Evolutionary conservation across 2,329 filamentous ascomycete species (phyloP).

Genomic region (Nigrograna mackinnonii): DNA sequence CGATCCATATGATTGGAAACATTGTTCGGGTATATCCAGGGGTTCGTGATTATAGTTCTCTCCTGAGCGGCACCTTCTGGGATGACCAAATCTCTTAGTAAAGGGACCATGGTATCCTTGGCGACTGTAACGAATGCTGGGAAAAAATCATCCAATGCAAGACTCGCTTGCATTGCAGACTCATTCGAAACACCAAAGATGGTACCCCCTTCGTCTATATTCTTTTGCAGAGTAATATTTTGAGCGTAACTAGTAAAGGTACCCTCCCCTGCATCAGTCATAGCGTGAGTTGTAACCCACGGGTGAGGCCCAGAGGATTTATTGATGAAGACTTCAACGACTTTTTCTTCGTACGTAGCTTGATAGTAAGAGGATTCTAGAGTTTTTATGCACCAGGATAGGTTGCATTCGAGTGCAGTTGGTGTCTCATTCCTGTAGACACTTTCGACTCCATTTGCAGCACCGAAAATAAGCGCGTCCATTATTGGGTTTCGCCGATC

Average conservation of each 20-base stretch:
- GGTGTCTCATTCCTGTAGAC: constrained; percentile 16
- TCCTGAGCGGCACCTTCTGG: not conserved
- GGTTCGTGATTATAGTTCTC: constrained; percentile 11
- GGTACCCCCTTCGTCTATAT: not conserved
- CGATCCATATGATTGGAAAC: constrained; percentile 20
- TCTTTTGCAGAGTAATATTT: constrained; percentile 13
- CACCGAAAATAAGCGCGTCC: constrained; percentile 16
- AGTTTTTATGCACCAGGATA: constrained; percentile 32
- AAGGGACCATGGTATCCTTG: not conserved
- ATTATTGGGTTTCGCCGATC: constrained; percentile 16
- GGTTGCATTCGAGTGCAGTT: constrained; percentile 19
- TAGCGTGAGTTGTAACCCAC: constrained; percentile 9
- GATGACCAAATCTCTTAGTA: not conserved
- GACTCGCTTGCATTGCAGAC: constrained; percentile 4
- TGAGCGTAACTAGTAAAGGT: constrained; percentile 5
- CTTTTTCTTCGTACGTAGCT: constrained; percentile 21
- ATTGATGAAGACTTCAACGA: constrained; percentile 11
- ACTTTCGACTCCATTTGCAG: not conserved
- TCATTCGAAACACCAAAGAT: constrained; percentile 11
- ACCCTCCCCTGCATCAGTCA: not conserved
- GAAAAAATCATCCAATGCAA: constrained; percentile 21
- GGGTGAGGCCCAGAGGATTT: constrained; percentile 8
- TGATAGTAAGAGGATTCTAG: constrained; percentile 22
- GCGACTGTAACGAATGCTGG: constrained; percentile 17
- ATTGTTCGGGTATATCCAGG: constrained; percentile 19